phyloP scores from a whole-genome alignment of 2,329 filamentous ascomycete species.

The Pestalotiopsis sp. region DNA sequence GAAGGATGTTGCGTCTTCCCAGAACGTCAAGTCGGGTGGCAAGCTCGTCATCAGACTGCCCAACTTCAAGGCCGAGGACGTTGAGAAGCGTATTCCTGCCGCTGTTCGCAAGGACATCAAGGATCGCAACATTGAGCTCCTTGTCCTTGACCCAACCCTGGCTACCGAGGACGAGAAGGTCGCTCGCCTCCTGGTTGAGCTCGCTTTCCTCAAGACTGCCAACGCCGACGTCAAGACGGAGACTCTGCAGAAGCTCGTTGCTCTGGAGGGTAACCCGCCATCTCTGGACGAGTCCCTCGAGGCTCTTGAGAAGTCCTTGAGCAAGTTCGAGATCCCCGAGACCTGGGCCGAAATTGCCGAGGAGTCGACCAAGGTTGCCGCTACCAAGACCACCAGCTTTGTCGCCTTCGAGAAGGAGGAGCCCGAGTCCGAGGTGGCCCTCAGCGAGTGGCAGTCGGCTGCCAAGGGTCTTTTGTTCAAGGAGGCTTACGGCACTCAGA shows the following conservation, averaged over 20 bases:
- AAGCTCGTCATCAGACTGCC: slow-evolving; percentile 76
- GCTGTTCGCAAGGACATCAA: slow-evolving; percentile 71
- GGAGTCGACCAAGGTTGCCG: slow-evolving; percentile 61
- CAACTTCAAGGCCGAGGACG: slow-evolving; percentile 81
- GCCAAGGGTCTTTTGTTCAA: slow-evolving; percentile 92
- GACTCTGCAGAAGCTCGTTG: slow-evolving; percentile 66
- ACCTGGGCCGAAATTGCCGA: slow-evolving; percentile 75
- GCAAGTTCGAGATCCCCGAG: slow-evolving; percentile 74
- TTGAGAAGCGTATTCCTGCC: slow-evolving; percentile 82
- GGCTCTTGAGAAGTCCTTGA: slow-evolving; percentile 69
- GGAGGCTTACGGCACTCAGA: slow-evolving; percentile 82
- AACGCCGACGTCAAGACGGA: slow-evolving; percentile 65
- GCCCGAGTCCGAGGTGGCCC: slow-evolving; percentile 61
- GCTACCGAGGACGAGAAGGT: slow-evolving; percentile 69
- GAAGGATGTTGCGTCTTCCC: slow-evolving; percentile 73
- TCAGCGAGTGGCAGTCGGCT: slow-evolving; percentile 79
- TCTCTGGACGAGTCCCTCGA: slow-evolving; percentile 61
- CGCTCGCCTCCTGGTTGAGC: slow-evolving; percentile 71
- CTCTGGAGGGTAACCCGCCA: slow-evolving; percentile 53
- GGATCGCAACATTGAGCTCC: slow-evolving; percentile 70
- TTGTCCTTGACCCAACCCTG: slow-evolving; percentile 71
- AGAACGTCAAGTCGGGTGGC: slow-evolving; percentile 69
- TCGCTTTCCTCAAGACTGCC: slow-evolving; percentile 81
- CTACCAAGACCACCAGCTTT: slow-evolving; percentile 81
- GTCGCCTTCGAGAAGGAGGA: slow-evolving; percentile 77